Conservation (phyloP, 768 basidiomycete species). For the Chalciporus piperatus region DNA sequence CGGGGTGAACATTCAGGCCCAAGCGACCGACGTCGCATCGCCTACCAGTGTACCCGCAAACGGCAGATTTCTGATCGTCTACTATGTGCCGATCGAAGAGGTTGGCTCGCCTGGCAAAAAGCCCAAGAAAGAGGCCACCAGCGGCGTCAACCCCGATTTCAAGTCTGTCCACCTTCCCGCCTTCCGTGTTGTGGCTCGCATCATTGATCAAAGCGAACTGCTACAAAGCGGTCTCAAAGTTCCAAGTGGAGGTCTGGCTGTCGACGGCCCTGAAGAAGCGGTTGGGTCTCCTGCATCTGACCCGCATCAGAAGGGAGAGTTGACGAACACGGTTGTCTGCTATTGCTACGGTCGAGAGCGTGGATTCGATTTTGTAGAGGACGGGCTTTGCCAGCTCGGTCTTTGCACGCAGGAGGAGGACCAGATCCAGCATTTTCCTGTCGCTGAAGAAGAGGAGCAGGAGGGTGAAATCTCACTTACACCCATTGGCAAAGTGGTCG, state of each 20-base stretch:
- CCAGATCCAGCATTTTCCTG: constrained; percentile 10
- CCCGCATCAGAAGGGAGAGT: constrained; percentile 30
- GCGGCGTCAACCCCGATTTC: constrained; percentile 31
- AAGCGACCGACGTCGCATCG: constrained; percentile 28
- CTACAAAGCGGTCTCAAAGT: constrained; percentile 70
- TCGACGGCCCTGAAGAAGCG: constrained; percentile 58
- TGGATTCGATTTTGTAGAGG: constrained; percentile 75
- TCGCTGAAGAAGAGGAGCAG: constrained; percentile 41
- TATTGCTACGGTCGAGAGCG: constrained; percentile 57
- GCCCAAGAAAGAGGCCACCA: constrained; percentile 30
- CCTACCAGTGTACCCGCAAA: constrained; percentile 43
- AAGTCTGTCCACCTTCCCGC: constrained; percentile 53
- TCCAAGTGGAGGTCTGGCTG: constrained; percentile 65
- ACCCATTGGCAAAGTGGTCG: constrained; percentile 46
- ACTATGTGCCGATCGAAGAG: constrained; percentile 60
- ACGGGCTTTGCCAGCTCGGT: constrained; percentile 75
- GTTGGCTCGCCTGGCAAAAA: constrained; percentile 14
- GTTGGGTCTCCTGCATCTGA: constrained; percentile 34
- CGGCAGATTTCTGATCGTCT: constrained; percentile 73
- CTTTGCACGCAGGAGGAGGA: constrained; percentile 43
- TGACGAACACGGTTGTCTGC: constrained; percentile 49
- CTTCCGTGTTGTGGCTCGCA: constrained; percentile 73
- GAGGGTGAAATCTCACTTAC: constrained; percentile 44
- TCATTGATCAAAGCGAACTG: constrained; percentile 70
- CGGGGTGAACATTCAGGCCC: constrained; percentile 29